Evolutionary conservation across 306 rosid species (phyloP).

Genomic region (Ceratonia siliqua): DNA sequence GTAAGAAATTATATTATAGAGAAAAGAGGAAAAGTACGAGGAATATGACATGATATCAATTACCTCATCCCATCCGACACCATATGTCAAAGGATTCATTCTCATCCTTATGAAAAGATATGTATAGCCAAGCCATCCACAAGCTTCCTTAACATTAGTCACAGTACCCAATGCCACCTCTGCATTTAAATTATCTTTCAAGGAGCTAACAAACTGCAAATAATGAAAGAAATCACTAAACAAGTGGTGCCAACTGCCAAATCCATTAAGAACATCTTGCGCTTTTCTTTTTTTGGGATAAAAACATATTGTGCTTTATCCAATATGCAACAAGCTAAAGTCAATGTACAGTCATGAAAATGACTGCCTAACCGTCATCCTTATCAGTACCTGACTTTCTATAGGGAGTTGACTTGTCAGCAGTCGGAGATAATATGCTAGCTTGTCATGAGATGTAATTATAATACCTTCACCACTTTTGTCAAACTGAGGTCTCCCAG

Average conservation of each 20-base stretch:
- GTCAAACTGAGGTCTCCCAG: slow-evolving; percentile 98
- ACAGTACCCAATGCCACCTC: slow-evolving; percentile 99
- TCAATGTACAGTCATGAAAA: slow-evolving; percentile 21
- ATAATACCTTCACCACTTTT: slow-evolving; percentile 98
- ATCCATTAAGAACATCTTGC: slow-evolving; percentile 5
- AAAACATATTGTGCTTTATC: slow-evolving; percentile 15
- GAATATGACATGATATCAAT: neutral
- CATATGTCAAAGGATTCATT: slow-evolving; percentile 92
- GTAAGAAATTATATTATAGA: neutral
- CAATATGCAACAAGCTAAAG: slow-evolving; percentile 11
- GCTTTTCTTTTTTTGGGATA: neutral
- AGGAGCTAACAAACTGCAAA: slow-evolving; percentile 87
- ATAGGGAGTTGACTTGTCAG: slow-evolving; percentile 94
- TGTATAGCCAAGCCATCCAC: slow-evolving; percentile 99
- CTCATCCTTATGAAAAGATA: slow-evolving; percentile 97
- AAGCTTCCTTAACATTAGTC: slow-evolving; percentile 96
- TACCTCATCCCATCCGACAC: slow-evolving; percentile 99
- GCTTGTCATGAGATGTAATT: slow-evolving; percentile 90
- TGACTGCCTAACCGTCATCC: slow-evolving; percentile 9
- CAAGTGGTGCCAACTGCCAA: slow-evolving; percentile 5
- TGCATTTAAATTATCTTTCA: slow-evolving; percentile 96
- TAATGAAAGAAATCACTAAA: slow-evolving; percentile 26
- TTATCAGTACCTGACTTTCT: slow-evolving; percentile 87
- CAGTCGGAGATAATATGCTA: slow-evolving; percentile 84
- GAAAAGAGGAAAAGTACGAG: neutral